These are phyloP conservation scores for Geranium brycei DNA, from an alignment of 345 rosid genomes.

Conservation along the genomic window DNA sequence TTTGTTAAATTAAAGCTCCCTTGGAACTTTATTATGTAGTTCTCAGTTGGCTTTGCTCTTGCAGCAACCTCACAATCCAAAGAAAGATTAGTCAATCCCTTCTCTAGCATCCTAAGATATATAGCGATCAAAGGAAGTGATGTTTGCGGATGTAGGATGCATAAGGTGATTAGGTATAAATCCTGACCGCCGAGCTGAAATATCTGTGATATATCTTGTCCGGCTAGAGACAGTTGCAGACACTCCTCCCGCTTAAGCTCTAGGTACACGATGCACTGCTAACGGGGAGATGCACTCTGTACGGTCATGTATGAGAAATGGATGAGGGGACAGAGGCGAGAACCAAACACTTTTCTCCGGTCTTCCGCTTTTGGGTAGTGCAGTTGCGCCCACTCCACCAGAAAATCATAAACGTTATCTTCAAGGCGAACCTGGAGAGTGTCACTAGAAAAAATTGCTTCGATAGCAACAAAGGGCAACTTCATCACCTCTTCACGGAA, in stretches of 20 bases:
- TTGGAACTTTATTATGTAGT: constrained; percentile 37
- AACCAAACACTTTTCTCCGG: constrained; percentile 40
- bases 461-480: constrained; percentile 70
- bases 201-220: constrained; percentile 46
- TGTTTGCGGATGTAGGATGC: constrained; percentile 55
- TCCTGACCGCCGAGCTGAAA: constrained; percentile 72
- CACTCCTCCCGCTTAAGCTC: constrained; percentile 71
- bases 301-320: constrained; percentile 78
- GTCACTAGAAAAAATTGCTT: constrained; percentile 63
- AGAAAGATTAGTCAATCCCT: constrained; percentile 39
- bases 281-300: constrained; percentile 43
- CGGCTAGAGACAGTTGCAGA: constrained; percentile 34
- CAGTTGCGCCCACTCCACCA: constrained; percentile 84
- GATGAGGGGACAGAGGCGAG: constrained; percentile 43
- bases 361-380: constrained; percentile 58
- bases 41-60: constrained; percentile 49
- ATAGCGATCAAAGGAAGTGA: constrained; percentile 60
- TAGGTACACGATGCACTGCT: constrained; percentile 63
- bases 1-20: constrained; percentile 46
- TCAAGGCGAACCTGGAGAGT: constrained; percentile 56
- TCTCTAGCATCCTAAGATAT: constrained; percentile 61
- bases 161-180: constrained; percentile 51
- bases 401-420: constrained; percentile 58
- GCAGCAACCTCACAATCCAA: constrained; percentile 69
- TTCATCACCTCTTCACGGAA: constrained; percentile 51